Base-by-base conservation (phyloP, 2,329 filamentous ascomycete species). In the Keithomyces neogunnii region DNA sequence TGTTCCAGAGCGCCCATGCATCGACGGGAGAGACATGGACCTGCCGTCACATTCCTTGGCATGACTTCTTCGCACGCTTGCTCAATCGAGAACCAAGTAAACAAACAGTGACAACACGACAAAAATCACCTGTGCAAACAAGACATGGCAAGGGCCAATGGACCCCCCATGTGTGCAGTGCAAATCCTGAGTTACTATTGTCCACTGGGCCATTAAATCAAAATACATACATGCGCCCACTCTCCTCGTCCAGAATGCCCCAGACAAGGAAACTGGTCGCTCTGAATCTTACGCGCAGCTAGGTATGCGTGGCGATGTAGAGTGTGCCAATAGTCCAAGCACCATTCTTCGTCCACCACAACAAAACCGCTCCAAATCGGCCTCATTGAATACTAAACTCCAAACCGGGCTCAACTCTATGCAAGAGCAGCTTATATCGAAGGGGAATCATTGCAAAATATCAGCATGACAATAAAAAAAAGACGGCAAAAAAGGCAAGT, bases 151-250 rank as follows among this genome's bases (percentile, higher is more conserved):
- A 2, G n/a, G 26, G 31, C 19, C 30, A n/a, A 13, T 19, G 19
- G 19, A 19, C 19, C 19, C 19, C 19, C 19, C 19, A 19, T 19
- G 19, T 19, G 19, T 19, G 19, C 19, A 19, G 40, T 56, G 56
- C 63, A 61, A 65, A 66, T 62, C 58, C 60, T 54, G 57, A 63
- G 58, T 62, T 63, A 60, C 49, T 51, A 43, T 62, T 64, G 61
- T 62, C 60, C 63, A 63, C 60, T 57, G 59, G 62, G 59, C 64
- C 63, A 64, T 62, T 63, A 66, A 57, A 59, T 60, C 51, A 48
- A 59, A 19, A 54, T 53, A 52, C 49, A 50, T 58, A 60, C 54
- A 58, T 43, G 50, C 54, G 51, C 29, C 39, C 56, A 49, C 28
- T 32, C 30, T 29, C 35, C 13, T 35, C 7, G 26, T 38, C 48